Evolutionary conservation across 2,329 filamentous ascomycete genomes (phyloP), one percentile per base, ranked within the genome.

Genomic region (Aspergillus arachidicola): DNA sequence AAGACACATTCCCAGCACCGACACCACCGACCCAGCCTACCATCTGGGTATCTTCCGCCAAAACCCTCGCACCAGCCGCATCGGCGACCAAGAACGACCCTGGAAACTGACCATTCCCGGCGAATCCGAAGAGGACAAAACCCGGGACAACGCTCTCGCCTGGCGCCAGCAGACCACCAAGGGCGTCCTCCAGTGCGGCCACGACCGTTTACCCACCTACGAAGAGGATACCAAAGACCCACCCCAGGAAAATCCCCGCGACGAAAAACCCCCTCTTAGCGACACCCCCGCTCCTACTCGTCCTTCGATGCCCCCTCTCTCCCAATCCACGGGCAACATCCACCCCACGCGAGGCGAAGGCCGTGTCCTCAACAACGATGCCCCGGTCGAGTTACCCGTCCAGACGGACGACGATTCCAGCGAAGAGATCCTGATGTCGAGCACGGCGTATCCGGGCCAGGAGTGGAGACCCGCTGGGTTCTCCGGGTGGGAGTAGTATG

Each of bases 391-490:
- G 62, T 68, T 80, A 7, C 72, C 78, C 6, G 65, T 75, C 54
- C 60, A 50, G 32, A 66, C 72, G 7, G 67, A 70, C 46, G 73
- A 80, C 57, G 74, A 79, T 61, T 76, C 75, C 14, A 79, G 78
- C 32, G 81, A 83, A 55, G 79, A 83, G 60, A 77, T 82, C 36
- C 64, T 79, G 28, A 83, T 83, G 81, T 80, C 79, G 6, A 78
- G 79, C n/a, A 83, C 81, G 1, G 74, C 80, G 21, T 83, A 83
- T 68, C 81, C 81, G 1, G 81, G 81, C 11, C 80, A 82, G 72
- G 79, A 82, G 68, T 82, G 80, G 80, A 74, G 70, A 61, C 80
- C 80, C 16, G 62, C 68, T 28, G 68, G 67, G n/a, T 65, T 66
- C 21, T 62, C 61, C 3, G 65, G 62, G 54, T 69, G 64, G 65